phyloP scores from a whole-genome alignment of 164 flowering plant genomes.

The Vitis riparia region DNA sequence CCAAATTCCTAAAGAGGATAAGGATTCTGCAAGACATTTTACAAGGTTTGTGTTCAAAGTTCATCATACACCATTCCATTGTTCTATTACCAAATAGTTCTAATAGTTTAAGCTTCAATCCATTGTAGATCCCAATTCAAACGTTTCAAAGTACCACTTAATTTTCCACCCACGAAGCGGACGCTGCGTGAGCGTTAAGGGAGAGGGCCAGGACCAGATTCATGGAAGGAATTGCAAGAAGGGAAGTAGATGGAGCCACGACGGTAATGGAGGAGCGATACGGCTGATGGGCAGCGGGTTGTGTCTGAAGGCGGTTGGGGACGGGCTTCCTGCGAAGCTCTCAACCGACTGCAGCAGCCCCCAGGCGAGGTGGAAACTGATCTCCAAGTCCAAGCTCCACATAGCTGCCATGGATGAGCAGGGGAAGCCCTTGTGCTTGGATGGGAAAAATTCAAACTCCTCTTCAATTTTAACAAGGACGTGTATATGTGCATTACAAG shows the following conservation, averaged over 20 bases:
- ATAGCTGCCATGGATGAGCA: slow-evolving; percentile 31
- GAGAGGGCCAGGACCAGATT: slow-evolving; percentile 6
- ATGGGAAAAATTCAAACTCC: slow-evolving; percentile 18
- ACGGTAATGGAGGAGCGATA: slow-evolving; percentile 21
- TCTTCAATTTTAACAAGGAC: slow-evolving; percentile 28
- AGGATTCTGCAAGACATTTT: slow-evolving; percentile 25
- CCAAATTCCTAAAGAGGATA: slow-evolving; percentile 23
- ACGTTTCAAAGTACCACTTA: slow-evolving; percentile 11
- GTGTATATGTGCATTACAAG: slow-evolving; percentile 28
- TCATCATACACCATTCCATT: too few relatives aligned
- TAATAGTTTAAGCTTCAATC: not conserved
- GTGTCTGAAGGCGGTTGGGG: slow-evolving; percentile 33
- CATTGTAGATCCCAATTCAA: slow-evolving; percentile 27
- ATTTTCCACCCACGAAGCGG: slow-evolving; percentile 51
- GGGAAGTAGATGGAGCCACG: slow-evolving; percentile 30
- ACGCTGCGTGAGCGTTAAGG: slow-evolving; percentile 26
- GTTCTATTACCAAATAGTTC: too few relatives aligned
- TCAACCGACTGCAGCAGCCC: slow-evolving; percentile 33
- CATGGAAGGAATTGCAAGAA: slow-evolving; percentile 19
- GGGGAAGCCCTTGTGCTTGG: slow-evolving; percentile 39
- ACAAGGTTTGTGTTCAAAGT: slow-evolving; percentile 25
- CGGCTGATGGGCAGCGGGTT: slow-evolving; percentile 24
- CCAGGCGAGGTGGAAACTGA: slow-evolving; percentile 31
- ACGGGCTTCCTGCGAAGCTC: slow-evolving; percentile 26
- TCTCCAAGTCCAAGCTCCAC: slow-evolving; percentile 33